Percentiles rank a stretch among this genome's conserved stretches.
These are phyloP conservation scores for Fusarium domesticum DNA, from an alignment of 2,329 filamentous ascomycete species.

Conservation along the genomic window DNA sequence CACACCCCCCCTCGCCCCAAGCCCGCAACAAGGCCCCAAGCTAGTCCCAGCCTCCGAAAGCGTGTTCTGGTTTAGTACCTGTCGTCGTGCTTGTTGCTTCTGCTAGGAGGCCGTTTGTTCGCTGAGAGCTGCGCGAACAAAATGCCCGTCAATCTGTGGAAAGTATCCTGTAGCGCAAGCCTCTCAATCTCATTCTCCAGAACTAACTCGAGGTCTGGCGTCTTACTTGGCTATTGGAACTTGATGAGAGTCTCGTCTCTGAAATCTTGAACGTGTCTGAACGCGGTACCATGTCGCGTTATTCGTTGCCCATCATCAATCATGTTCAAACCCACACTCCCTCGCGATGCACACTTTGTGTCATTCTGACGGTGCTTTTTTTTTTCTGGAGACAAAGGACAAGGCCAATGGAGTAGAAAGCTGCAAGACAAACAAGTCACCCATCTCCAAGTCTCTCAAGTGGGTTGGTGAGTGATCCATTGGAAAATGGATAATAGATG, in stretches of 20 bases:
- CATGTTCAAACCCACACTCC: neutral
- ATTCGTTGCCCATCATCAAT: neutral
- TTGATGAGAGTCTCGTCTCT: neutral
- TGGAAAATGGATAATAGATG: too few relatives aligned
- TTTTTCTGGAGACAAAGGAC: neutral
- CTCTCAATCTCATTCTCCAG: neutral
- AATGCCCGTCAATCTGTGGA: neutral
- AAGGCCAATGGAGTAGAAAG: neutral
- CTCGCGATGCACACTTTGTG: neutral
- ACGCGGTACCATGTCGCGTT: neutral
- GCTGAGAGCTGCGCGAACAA: neutral
- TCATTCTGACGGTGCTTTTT: neutral
- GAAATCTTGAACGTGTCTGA: neutral
- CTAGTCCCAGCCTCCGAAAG: conserved; percentile 19
- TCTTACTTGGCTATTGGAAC: neutral
- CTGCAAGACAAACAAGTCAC: neutral
- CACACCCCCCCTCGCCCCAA: conserved; percentile 7
- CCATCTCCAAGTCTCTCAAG: too few relatives aligned
- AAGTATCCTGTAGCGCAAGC: neutral
- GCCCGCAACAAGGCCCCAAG: conserved; percentile 11
- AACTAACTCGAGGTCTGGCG: neutral
- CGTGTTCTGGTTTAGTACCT: conserved; percentile 25
- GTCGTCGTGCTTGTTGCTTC: too few relatives aligned
- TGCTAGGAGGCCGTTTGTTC: neutral
- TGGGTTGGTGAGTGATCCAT: too few relatives aligned